Base-by-base conservation (phyloP, 192 early-diverging fungal genomes). In the Backusella luteola region DNA sequence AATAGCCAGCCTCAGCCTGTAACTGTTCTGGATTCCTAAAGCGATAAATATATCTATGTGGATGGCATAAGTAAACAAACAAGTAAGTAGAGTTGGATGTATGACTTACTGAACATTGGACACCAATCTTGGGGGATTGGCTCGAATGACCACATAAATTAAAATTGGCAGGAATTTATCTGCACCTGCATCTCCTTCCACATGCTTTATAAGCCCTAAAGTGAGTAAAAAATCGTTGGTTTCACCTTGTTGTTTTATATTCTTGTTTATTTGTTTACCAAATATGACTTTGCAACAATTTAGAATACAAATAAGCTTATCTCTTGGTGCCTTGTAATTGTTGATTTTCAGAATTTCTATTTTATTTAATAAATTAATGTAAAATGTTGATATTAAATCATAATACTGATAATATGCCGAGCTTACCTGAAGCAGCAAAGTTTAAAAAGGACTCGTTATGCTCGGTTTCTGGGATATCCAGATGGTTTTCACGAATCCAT, bases 241-340 rank as follows among this genome's bases (percentile, higher is more conserved):
- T 35, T 68, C 29, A 35, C 17, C 35, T 35, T 36, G 32, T 32
- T 34, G 23, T 35, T 34, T 67, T 35, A 14, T 67, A 6, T 35
- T 36, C 36, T 46, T 32, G 21, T 36, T 39, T 52, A 26, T 32
- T n/a, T 7, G 49, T 26, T 77, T 76, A 83, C 93, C 92, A 81
- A 92, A 94, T 67, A 95, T 94, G 38, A 93, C 91, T 21, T 93
- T 94, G 85, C 93, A 94, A 81, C 93, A 92, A 80, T 95, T 95
- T 38, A 94, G 81, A 38, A 95, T 89, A 76, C 94, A 95, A 63
- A 95, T 95, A 59, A 94, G 87, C 63, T 95, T 95, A 73, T 95
- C 94, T 68, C 93, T 87, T 35, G 94, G 94, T 23, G 94, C 91
- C 77, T 93, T 94, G 84, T 91, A 95, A 71, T 88, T 89, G 77